Evolutionary conservation across 306 rosid genomes (phyloP), one percentile per base, ranked within the genome.

Genomic region (Nissolia schottii): DNA sequence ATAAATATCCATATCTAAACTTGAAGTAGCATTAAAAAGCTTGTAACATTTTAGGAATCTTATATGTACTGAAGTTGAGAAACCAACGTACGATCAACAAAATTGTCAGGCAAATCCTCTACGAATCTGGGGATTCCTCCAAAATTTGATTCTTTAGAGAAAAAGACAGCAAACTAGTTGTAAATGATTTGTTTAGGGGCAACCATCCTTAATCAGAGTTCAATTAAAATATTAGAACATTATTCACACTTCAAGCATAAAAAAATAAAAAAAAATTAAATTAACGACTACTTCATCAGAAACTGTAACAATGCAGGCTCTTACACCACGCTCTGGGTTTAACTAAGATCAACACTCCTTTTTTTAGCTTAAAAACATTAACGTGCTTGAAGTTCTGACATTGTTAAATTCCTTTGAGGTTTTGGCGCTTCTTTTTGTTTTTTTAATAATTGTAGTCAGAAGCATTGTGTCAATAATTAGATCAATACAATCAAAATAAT

Each of bases 101-200:
- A 83, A 69, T 72, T 64, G 75, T 62, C 55, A 74, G 67, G 46
- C 54, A 58, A n/a, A 38, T 74, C 28, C 45, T 28, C 51, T 18
- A 18, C 80, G 53, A 72, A 77, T 83, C 75, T 71, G 77, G 76
- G 64, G 79, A 76, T 73, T 70, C 77, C 79, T 67, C 63, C 56
- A 72, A 64, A 22, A 28, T 65, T 64, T 16, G 50, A 27, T 79
- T 79, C 56, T 49, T 57, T 71, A 48, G 46, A 60, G 75, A 77
- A 66, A 67, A 73, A 57, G 86, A 86, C 90, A 80, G 87, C 83
- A 49, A 83, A 76, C 76, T 73, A n/a, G n/a, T n/a, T n/a, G n/a
- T n/a, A 32, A 64, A 65, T 80, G 51, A 14, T 62, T 84, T 68
- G 63, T 82, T 85, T 77, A 76, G 15, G 67, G 35, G 50, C 76